Percentiles rank a stretch among this genome's conserved stretches.
Evolutionary conservation across 768 basidiomycete genomes (phyloP).

Genomic region (Phylloporus arenicola): DNA sequence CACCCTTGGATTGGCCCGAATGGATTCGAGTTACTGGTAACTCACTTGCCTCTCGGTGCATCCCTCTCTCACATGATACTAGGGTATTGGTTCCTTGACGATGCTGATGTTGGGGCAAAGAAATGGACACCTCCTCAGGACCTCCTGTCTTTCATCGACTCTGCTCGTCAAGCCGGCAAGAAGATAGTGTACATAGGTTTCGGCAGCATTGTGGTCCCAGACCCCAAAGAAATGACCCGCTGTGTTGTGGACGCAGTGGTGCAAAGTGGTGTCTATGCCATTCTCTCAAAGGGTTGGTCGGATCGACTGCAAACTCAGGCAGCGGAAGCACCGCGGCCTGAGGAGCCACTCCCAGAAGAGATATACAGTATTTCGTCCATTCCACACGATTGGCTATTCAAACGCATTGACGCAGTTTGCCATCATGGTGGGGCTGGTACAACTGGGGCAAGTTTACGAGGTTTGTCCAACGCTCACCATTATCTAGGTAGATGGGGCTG

Average conservation of each 20-base stretch:
- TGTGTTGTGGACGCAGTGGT: conserved; percentile 86
- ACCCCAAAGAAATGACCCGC: conserved; percentile 88
- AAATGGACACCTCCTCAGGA: conserved; percentile 86
- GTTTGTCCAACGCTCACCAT: conserved; percentile 36
- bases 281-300: conserved; percentile 98
- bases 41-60: conserved; percentile 6
- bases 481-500: not conserved
- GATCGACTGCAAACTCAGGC: conserved; percentile 75
- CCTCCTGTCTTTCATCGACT: conserved; percentile 76
- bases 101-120: conserved; percentile 81
- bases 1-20: conserved; percentile 96
- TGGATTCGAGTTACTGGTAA: conserved; percentile 92
- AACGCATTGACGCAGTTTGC: conserved; percentile 90
- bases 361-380: conserved; percentile 83
- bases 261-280: conserved; percentile 82
- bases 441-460: conserved; percentile 89
- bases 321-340: conserved; percentile 51
- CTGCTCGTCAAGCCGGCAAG: conserved; percentile 67
- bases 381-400: conserved; percentile 96
- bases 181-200: conserved; percentile 98
- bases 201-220: conserved; percentile 94
- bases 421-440: conserved; percentile 98
- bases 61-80: conserved; percentile 5
- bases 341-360: conserved; percentile 68
- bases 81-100: conserved; percentile 98